Evolutionary conservation across 257 asterid genomes (phyloP).

Genomic region (Solanum ossicruentum): DNA sequence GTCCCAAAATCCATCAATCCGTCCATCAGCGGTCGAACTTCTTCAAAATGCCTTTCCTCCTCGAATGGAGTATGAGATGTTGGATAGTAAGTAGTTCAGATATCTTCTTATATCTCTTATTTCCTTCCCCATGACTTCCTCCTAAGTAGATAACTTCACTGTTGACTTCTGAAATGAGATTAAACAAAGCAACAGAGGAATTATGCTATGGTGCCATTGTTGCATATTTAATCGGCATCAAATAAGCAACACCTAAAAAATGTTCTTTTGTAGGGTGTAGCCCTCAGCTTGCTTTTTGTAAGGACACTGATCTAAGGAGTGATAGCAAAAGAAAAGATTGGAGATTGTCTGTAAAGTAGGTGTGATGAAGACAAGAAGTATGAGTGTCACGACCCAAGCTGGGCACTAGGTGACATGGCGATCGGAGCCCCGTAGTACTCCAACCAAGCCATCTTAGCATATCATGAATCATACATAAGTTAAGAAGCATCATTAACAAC

Average conservation of each 20-base stretch:
- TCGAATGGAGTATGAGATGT: slow-evolving; percentile 73
- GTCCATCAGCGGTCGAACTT: slow-evolving; percentile 92
- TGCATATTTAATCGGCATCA: background rate
- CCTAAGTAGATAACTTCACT: background rate
- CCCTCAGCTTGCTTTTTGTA: background rate
- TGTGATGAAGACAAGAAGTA: too few relatives aligned
- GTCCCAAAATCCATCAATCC: slow-evolving; percentile 86
- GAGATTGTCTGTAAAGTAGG: background rate
- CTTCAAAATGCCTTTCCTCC: slow-evolving; percentile 89
- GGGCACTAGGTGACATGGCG: too few relatives aligned
- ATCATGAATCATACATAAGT: too few relatives aligned
- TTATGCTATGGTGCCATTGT: background rate
- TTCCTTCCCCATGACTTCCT: background rate
- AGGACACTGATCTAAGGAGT: background rate
- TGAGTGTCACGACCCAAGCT: too few relatives aligned
- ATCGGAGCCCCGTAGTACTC: too few relatives aligned
- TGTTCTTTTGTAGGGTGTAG: background rate
- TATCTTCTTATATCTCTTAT: background rate
- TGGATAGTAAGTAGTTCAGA: slow-evolving; percentile 58
- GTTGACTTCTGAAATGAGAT: background rate
- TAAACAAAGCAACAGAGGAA: background rate
- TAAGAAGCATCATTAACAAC: too few relatives aligned
- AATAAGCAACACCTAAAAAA: background rate
- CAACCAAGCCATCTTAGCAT: too few relatives aligned
- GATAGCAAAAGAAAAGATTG: background rate